Evolutionary conservation across 2,329 filamentous ascomycete species (phyloP).

Genomic region (Trichoderma endophyticum): DNA sequence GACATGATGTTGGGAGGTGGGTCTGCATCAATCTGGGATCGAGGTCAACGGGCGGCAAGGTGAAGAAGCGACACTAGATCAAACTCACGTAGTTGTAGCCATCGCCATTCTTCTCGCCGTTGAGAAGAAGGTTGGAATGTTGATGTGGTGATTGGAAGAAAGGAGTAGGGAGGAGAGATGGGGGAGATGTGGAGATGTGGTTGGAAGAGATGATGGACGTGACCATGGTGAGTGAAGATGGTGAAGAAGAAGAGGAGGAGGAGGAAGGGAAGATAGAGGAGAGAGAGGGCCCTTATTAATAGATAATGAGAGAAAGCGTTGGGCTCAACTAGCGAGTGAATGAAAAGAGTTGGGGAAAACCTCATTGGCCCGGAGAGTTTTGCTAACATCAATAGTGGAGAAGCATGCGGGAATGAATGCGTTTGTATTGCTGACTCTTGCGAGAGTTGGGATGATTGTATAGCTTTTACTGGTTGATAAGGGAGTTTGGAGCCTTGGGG

Average conservation of each 20-base stretch:
- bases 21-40: neutral
- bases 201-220: neutral
- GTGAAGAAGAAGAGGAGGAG: neutral
- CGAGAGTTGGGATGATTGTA: neutral
- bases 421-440: neutral
- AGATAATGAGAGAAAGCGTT: neutral
- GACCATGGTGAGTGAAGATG: neutral
- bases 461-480: neutral
- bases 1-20: neutral
- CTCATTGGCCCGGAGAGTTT: neutral
- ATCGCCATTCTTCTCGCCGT: neutral
- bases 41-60: neutral
- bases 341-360: neutral
- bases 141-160: neutral
- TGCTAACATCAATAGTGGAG: neutral
- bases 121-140: neutral
- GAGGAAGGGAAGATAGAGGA: neutral
- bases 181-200: neutral
- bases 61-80: too few relatives aligned
- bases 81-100: too few relatives aligned
- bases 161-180: neutral
- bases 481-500: neutral
- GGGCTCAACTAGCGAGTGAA: neutral
- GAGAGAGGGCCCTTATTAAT: neutral
- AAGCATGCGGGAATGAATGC: neutral